These are phyloP conservation scores for Turnera subulata DNA, from an alignment of 345 rosid genomes.

Conservation along the genomic window DNA sequence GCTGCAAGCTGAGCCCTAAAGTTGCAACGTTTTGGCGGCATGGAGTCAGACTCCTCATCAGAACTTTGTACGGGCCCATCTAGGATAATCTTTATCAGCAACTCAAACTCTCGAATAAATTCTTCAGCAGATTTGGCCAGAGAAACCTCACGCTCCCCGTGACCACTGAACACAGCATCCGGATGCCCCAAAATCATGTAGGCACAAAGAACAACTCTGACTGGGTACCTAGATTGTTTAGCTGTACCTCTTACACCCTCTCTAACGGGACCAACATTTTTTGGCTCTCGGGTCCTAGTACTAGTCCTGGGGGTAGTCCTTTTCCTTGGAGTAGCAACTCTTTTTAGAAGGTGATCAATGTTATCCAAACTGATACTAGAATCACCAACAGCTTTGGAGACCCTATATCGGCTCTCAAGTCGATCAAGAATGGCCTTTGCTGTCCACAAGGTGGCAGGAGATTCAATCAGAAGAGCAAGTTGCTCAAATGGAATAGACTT, in stretches of 20 bases:
- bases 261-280: slow-evolving; percentile 27
- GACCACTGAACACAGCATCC: slow-evolving; percentile 89
- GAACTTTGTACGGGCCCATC: slow-evolving; percentile 69
- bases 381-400: slow-evolving; percentile 39
- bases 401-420: slow-evolving; percentile 65
- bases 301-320: slow-evolving; percentile 39
- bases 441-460: slow-evolving; percentile 49
- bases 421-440: slow-evolving; percentile 74
- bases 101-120: slow-evolving; percentile 63
- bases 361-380: slow-evolving; percentile 42
- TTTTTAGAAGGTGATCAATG: slow-evolving; percentile 84
- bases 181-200: slow-evolving; percentile 97
- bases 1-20: slow-evolving; percentile 68
- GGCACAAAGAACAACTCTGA: slow-evolving; percentile 83
- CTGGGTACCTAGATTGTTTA: slow-evolving; percentile 71
- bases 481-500: slow-evolving; percentile 81
- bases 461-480: slow-evolving; percentile 70
- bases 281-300: slow-evolving; percentile 51
- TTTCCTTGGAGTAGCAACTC: slow-evolving; percentile 74
- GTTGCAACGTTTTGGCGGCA: slow-evolving; percentile 47
- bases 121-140: slow-evolving; percentile 63
- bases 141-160: slow-evolving; percentile 78
- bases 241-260: slow-evolving; percentile 37
- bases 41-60: slow-evolving; percentile 43
- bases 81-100: slow-evolving; percentile 59